phyloP scores from a whole-genome alignment of 179 eudicot species.

The Carnegiea gigantea region DNA sequence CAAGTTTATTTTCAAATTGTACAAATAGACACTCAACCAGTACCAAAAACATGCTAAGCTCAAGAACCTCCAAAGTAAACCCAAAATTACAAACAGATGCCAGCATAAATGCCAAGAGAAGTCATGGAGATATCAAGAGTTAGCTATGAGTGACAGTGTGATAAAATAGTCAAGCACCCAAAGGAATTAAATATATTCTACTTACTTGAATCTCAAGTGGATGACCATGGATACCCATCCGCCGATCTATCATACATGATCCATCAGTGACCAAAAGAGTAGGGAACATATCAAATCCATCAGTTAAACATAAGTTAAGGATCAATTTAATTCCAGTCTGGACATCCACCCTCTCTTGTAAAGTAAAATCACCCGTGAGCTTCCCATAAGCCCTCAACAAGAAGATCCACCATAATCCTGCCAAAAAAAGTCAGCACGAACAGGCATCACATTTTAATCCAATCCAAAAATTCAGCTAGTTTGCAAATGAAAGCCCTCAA shows the following conservation, averaged over 20 bases:
- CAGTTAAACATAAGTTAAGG: constrained; percentile 70
- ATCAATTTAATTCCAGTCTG: constrained; percentile 84
- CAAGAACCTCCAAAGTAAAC: background rate
- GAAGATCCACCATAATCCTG: constrained; percentile 97
- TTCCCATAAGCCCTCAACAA: constrained; percentile 82
- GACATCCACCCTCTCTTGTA: constrained; percentile 92
- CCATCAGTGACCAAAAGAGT: constrained; percentile 94
- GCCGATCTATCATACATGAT: constrained; percentile 94
- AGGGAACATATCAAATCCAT: constrained; percentile 98
- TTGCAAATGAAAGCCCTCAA: background rate
- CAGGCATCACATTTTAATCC: constrained; percentile 3
- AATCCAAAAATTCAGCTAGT: background rate
- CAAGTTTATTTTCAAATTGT: background rate
- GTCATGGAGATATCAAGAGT: background rate
- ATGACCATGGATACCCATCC: constrained; percentile 99
- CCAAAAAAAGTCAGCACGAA: constrained; percentile 19
- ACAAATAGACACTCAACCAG: background rate
- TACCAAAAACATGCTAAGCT: constrained; percentile 1
- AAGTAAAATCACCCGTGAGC: constrained; percentile 81
- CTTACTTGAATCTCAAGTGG: constrained; percentile 96
- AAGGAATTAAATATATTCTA: constrained; percentile 14
- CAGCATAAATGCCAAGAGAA: constrained; percentile 4
- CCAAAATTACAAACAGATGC: background rate
- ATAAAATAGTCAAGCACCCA: background rate
- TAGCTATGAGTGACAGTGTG: background rate